phyloP scores from a whole-genome alignment of 2,329 filamentous ascomycete species.

The Chrysoporthe deuterocubensis region DNA sequence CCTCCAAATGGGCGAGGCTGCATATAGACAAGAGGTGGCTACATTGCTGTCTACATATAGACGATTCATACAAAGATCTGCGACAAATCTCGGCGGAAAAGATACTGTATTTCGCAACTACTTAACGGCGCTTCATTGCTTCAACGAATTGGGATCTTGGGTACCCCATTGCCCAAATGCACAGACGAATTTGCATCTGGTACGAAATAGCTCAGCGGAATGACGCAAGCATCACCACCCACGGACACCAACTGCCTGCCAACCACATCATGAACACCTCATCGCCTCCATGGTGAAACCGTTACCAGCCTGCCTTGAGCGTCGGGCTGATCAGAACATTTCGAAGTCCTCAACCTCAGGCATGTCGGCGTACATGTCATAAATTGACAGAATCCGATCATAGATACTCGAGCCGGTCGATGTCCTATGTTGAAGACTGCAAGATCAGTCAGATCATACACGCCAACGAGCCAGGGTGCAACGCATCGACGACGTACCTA shows the following conservation, averaged over 20 bases:
- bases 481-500: background rate
- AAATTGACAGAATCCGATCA: slow-evolving; percentile 25
- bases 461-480: background rate
- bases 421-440: background rate
- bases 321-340: background rate
- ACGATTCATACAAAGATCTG: background rate
- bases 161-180: too few relatives aligned
- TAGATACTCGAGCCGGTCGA: slow-evolving; percentile 14
- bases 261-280: too few relatives aligned
- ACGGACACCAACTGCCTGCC: too few relatives aligned
- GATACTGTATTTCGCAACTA: background rate
- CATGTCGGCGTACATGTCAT: slow-evolving; percentile 24
- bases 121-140: background rate
- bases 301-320: too few relatives aligned
- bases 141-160: too few relatives aligned
- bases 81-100: background rate
- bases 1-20: background rate
- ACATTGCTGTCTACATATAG: background rate
- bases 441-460: background rate
- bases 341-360: background rate
- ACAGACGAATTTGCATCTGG: too few relatives aligned
- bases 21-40: slow-evolving; percentile 8
- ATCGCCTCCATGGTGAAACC: too few relatives aligned
- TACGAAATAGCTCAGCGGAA: too few relatives aligned
- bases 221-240: too few relatives aligned